Evolutionary conservation across 2,329 filamentous ascomycete genomes (phyloP), one percentile per base, ranked within the genome.

Genomic region (Exophiala aquamarina): DNA sequence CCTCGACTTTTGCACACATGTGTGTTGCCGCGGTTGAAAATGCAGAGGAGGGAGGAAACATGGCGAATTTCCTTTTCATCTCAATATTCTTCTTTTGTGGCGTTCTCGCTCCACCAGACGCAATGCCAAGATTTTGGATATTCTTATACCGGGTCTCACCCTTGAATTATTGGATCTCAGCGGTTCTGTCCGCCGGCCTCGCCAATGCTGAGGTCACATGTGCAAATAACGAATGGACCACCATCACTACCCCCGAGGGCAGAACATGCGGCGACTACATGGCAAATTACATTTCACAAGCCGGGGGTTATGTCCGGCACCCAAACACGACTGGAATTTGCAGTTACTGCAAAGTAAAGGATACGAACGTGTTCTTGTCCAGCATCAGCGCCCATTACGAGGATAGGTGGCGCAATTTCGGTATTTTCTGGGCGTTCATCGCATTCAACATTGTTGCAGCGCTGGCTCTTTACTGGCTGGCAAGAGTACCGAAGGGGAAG

Each of bases 111-210:
- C 65, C 74, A 0, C 78, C 82, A 0, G 47, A 61, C 2, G 71
- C 73, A 0, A 71, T 89, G 2, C 85, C 85, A 0, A 74, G 79
- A 0, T 89, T 89, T 70, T 89, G 86, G 86, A 80, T 81, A 52
- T 89, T 87, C 69, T 88, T 89, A 84, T 86, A 88, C 65, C 81
- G 86, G 37, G 70, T 90, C 39, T 89, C 84, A 0, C 89, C 90
- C 0, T 86, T 95, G 58, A 90, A 86, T 0, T 95, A 95, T 64
- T 72, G 92, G 11, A 79, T 92, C 20, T 76, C 77, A 3, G 86
- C 83, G n/a, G 81, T 95, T 69, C 65, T 92, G 0, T 77, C 84
- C 0, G 79, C 79, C 1, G 87, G 80, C 2, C 70, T 95, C 3
- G 86, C 86, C 37, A 83, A 86, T 58, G 81, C 79, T 0, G 35